These are phyloP conservation scores for Diaporthe vaccinii DNA, from an alignment of 2,329 filamentous ascomycete genomes.

Conservation along the genomic window DNA sequence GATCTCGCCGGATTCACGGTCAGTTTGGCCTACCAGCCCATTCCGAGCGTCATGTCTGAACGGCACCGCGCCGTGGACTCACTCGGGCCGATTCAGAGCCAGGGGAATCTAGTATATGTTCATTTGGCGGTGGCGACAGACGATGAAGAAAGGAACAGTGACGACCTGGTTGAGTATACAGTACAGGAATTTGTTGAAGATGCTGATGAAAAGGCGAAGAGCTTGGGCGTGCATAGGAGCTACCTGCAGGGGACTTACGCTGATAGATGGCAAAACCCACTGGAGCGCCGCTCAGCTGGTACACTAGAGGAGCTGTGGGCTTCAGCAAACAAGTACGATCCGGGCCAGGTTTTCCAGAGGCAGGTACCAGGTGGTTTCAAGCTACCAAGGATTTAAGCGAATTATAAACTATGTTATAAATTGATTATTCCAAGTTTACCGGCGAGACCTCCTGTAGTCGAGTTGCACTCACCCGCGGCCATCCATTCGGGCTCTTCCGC, in stretches of 20 bases:
- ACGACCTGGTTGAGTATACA: background rate
- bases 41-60: constrained; percentile 6
- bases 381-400: background rate
- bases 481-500: no score
- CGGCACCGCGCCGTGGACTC: constrained; percentile 18
- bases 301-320: constrained; percentile 11
- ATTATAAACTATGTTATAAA: no score
- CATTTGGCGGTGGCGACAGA: constrained; percentile 1
- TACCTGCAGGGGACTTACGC: constrained; percentile 10
- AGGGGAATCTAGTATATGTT: constrained; percentile 2
- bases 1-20: constrained; percentile 3
- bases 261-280: constrained; percentile 17
- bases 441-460: no score
- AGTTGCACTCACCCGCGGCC: no score
- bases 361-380: constrained; percentile 17
- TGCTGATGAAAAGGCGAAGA: background rate
- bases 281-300: constrained; percentile 13
- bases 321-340: constrained; percentile 2
- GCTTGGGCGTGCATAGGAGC: background rate
- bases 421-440: no score
- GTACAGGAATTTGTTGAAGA: background rate
- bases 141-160: background rate
- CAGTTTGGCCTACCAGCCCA: constrained; percentile 1
- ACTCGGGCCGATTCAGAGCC: constrained; percentile 8
- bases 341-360: constrained; percentile 16